Base-by-base conservation (phyloP, 768 basidiomycete genomes). In the Leccinum obscurum region DNA sequence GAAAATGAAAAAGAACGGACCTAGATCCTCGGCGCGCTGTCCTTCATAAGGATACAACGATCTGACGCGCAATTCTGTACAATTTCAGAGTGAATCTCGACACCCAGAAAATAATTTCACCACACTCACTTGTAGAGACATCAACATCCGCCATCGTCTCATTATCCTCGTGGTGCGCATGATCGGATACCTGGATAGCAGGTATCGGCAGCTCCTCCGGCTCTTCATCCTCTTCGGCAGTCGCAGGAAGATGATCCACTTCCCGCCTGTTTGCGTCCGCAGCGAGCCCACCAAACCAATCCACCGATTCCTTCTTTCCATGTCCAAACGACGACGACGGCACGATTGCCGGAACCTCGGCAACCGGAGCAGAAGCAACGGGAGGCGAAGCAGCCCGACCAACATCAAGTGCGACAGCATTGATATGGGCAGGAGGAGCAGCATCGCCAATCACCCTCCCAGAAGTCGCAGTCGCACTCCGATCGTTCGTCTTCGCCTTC, bases 261-360 rank as follows among this genome's bases (percentile, higher is more conserved):
- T 70, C 68, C 37, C 79, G 82, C 39, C 77, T 77, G 76, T 96
- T 88, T 3, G 34, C 61, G 30, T 72, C 70, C 41, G 89, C 90
- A 13, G 95, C 94, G 13, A 96, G 80, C 34, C 88, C 89, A 54
- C 87, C 83, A 70, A 92, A 94, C 95, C 95, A 98, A 67, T 93
- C 95, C 4, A 96, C 89, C 7, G 88, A 89, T 72, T 94, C 89
- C 60, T 87, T 79, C 66, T 89, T 83, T 57, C 75, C 81, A 35
- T 80, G 75, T 39, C 70, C 63, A 39, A 64, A 58, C 35, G 66
- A 72, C 41, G 44, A 64, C 56, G 69, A 68, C 2, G 52, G 44
- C 24, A 65, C 61, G 22, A 39, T 60, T 46, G 30, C 66, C 13
- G 66, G 62, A 8, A 62, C 60, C 39, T 70, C 66, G 13, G 64